A percentile compares a stretch with the other conserved stretches of the same genome.
phyloP scores from a whole-genome alignment of 2,329 filamentous ascomycete species.

The Colletotrichum endophyticum region DNA sequence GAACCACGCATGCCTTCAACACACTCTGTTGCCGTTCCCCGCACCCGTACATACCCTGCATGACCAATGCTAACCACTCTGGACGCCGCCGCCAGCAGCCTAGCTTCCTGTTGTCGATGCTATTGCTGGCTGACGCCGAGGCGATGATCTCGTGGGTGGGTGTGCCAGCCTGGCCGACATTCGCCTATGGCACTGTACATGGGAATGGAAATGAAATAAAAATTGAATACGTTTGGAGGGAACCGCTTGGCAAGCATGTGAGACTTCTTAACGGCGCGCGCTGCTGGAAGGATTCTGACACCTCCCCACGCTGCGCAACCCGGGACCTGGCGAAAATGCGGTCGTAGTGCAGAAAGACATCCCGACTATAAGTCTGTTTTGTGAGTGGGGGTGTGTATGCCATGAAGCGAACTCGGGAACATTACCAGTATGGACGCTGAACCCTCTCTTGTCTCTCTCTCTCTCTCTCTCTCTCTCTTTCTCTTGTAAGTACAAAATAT shows the following conservation, averaged over 20 bases:
- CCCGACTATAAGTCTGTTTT: background rate
- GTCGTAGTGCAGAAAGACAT: background rate
- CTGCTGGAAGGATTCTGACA: background rate
- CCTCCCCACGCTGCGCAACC: background rate
- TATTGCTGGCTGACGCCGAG: background rate
- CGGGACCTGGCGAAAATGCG: background rate
- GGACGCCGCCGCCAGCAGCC: background rate
- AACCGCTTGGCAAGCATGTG: conserved; percentile 4
- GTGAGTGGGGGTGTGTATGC: background rate
- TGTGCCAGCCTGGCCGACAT: background rate
- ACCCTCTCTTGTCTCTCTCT: background rate
- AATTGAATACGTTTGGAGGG: background rate
- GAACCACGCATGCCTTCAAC: background rate
- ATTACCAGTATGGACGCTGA: background rate
- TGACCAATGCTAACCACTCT: background rate
- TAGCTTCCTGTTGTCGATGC: background rate
- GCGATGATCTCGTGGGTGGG: background rate
- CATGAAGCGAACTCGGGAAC: background rate
- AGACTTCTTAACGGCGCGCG: background rate
- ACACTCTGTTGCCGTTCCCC: background rate
- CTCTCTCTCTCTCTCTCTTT: background rate
- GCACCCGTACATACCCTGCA: background rate
- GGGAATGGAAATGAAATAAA: background rate
- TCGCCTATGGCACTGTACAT: background rate
- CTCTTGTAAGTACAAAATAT: background rate